Base-by-base conservation (phyloP, 495 filamentous ascomycete species). In the Podospora anserina region DNA sequence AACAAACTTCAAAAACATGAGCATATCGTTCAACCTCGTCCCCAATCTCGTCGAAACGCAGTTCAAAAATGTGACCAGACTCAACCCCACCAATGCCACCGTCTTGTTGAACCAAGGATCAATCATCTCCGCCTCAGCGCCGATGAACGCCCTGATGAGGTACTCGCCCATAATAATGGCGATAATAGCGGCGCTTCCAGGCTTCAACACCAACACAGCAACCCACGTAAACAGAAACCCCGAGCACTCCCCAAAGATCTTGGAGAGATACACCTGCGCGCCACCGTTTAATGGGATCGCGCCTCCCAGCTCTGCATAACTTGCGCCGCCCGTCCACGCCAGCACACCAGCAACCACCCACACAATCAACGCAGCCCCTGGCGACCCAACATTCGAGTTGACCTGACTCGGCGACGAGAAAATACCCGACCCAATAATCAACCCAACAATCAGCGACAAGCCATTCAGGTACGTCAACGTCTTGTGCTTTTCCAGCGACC, bases 121-220 rank as follows among this genome's bases (percentile, higher is more conserved):
- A 66, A 88, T 83, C 26, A 86, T 86, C 71, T 90, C 89, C 0
- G 88, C 88, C 64, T 96, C 92, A 15, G 93, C 89, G 19, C 92
- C 92, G 60, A 96, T 88, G 27, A 89, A 84, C 0, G 93, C 94
- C 30, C 94, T 86, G 68, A 97, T 93, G 27, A 97, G 82, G 74
- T 99, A 99, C 78, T 99, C 95, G 28, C 96, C 95, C 80, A 97
- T 97, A 69, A 99, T 98, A 65, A 99, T 97, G 30, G 94, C 87
- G 66, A 98, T 92, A 77, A 99, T 99, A 28, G 95, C 95, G 6
- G 93, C 88, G 16, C 91, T 90, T 1, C 95, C 95, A 6, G 95
- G 95, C 78, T 97, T 98, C 27, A 98, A 80, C 13, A 99, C 95
- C 32, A 94, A 88, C 0, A 98, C 93, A 0, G 96, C 93, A 62